Percentiles rank a stretch among this genome's conserved stretches.
phyloP scores from a whole-genome alignment of 2,329 filamentous ascomycete species.

The Nothopassalora personata region DNA sequence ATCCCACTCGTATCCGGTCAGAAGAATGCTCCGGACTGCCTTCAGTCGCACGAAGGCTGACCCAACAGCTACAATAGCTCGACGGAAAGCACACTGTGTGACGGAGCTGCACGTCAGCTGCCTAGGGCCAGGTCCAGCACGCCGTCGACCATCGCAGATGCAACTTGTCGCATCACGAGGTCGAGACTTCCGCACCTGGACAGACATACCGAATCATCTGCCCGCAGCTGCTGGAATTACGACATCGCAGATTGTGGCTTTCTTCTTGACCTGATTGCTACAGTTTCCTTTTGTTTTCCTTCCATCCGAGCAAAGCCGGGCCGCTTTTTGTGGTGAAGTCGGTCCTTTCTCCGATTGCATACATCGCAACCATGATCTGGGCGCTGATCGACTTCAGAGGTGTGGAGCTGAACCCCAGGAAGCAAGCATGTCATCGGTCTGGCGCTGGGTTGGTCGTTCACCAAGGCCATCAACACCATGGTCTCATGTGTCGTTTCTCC shows the following conservation, averaged over 20 bases:
- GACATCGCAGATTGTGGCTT: constrained; percentile 31
- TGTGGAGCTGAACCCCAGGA: constrained; percentile 14
- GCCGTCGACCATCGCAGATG: background rate
- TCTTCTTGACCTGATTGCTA: constrained; percentile 28
- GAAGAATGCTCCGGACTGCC: background rate
- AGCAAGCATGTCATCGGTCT: constrained; percentile 14
- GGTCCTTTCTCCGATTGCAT: constrained; percentile 45
- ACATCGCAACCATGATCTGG: constrained; percentile 84
- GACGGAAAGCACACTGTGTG: background rate
- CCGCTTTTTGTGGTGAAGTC: constrained; percentile 19
- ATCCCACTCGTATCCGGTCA: background rate
- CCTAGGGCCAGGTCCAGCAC: background rate
- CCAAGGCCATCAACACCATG: constrained; percentile 41
- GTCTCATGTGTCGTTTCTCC: constrained; percentile 28
- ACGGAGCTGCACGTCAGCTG: background rate
- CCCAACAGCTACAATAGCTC: background rate
- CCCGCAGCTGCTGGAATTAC: constrained; percentile 30
- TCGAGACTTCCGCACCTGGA: constrained; percentile 27
- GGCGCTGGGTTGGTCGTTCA: constrained; percentile 35
- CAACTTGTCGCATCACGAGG: background rate
- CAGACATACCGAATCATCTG: constrained; percentile 29
- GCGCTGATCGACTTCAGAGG: constrained; percentile 52
- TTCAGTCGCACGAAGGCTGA: background rate
- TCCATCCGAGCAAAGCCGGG: constrained; percentile 32
- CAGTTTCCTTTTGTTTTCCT: constrained; percentile 33